These are phyloP conservation scores for Penicillium sp. DNA, from an alignment of 2,329 filamentous ascomycete genomes.

Conservation along the genomic window DNA sequence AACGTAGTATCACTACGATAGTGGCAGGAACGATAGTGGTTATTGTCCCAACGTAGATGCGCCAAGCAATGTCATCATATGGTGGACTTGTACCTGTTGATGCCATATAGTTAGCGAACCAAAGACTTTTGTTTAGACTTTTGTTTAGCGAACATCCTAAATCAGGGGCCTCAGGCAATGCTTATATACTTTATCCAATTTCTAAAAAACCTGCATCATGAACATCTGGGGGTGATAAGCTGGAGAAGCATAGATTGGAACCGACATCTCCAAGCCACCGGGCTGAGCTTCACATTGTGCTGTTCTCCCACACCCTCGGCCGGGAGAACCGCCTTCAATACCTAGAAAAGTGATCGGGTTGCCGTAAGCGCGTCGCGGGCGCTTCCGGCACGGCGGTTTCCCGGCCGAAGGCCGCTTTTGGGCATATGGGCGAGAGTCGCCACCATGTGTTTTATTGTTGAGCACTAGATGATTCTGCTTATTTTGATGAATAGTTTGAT, in stretches of 20 bases:
- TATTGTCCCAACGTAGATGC: constrained; percentile 28
- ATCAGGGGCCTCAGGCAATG: no score
- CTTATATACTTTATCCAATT: not conserved
- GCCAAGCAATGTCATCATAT: constrained; percentile 19
- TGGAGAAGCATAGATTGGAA: not conserved
- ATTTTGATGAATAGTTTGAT: no score
- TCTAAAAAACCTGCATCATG: no score
- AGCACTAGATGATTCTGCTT: no score
- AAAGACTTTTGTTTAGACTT: no score
- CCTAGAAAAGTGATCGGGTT: constrained; percentile 6
- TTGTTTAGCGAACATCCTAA: no score
- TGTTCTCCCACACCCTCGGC: constrained; percentile 3
- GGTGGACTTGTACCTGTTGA: not conserved
- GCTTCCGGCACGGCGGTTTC: not conserved
- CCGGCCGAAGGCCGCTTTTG: constrained; percentile 2
- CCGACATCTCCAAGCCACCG: not conserved
- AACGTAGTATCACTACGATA: constrained; percentile 24
- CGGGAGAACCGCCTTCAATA: not conserved
- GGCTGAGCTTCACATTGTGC: constrained; percentile 7
- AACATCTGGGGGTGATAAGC: not conserved
- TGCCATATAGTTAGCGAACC: constrained; percentile 4
- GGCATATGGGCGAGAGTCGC: not conserved
- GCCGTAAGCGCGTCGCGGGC: constrained; percentile 11
- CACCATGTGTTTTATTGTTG: not conserved
- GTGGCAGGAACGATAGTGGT: constrained; percentile 29